Percentiles rank a stretch among this genome's conserved stretches.
These are phyloP conservation scores for Acephala macrosclerotiorum DNA, from an alignment of 2,329 filamentous ascomycete species.

Conservation along the genomic window DNA sequence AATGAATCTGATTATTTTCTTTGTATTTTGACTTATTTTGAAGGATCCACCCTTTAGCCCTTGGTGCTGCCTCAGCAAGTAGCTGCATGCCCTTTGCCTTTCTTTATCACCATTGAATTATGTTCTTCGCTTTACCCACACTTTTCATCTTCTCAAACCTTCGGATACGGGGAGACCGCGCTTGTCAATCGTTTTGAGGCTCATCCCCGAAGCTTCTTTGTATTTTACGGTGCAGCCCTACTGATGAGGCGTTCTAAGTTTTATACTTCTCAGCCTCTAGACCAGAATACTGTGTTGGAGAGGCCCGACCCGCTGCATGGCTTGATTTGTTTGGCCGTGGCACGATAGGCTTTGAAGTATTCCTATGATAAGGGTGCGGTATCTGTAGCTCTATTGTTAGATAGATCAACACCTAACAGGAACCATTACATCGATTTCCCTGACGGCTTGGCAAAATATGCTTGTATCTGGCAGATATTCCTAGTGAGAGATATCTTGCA, in stretches of 20 bases:
- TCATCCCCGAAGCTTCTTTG: not conserved
- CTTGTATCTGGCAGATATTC: not conserved
- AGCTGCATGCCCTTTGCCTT: not conserved
- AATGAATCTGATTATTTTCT: not conserved
- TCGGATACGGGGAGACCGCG: not conserved
- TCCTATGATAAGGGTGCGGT: not conserved
- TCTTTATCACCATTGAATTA: not conserved
- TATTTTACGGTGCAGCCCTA: not conserved
- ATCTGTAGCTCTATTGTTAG: not conserved
- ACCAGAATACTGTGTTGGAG: not conserved
- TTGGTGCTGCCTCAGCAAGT: not conserved
- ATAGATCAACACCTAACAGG: not conserved
- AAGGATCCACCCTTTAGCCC: too few species aligned
- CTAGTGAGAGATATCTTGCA: not conserved
- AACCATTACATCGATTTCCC: not conserved
- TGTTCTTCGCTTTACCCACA: not conserved
- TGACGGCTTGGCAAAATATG: not conserved
- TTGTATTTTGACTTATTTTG: not conserved
- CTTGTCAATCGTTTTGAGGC: not conserved
- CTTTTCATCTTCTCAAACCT: not conserved
- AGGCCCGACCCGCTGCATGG: slow-evolving; percentile 4
- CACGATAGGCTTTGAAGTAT: not conserved
- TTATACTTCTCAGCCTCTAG: not conserved
- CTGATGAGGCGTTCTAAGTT: not conserved
- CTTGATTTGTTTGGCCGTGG: slow-evolving; percentile 1